Evolutionary conservation across 139 green algal species (phyloP), one percentile per base, ranked within the genome.

Genomic region (Closterium sp.): DNA sequence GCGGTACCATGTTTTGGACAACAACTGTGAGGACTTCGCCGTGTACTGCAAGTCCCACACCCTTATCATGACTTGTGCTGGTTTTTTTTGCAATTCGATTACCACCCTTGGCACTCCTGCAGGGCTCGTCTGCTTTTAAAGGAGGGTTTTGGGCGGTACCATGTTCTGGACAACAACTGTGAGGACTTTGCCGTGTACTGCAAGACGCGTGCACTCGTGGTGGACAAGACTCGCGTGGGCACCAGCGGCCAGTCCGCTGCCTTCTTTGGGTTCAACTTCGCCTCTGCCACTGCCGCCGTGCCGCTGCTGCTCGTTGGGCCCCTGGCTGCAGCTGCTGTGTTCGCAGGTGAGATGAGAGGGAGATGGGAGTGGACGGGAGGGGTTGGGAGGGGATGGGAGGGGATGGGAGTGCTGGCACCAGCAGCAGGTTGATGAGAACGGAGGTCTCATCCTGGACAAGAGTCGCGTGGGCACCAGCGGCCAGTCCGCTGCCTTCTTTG

Each of bases 101-200:
- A 3, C 62, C 62, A 79, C 62, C 4, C 19, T 27, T 5, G 24
- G 17, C 62, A 9, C 62, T 79, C 62, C 62, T 89, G 86, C 73
- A 89, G 91, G 11, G 91, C 91, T 9, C 31, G 29, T 27, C 42
- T 34, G 29, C 91, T 93, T 24, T 24, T 93, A 13, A n/a, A 34
- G 22, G 22, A 93, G 27, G 91, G 91, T 4, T 92, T 94, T 70
- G 91, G 91, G 6, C 22, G 91, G 10, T 94, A 94, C 89, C 62
- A 94, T 28, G 88, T 94, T n/a, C 86, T 94, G 10, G 70, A 94
- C 45, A 92, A 94, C 91, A 94, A 94, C 62, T 94, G 91, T 70
- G 91, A 94, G 85, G 89, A 93, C 27, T 94, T 94, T 89, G 88
- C 89, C 5, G 28, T 94, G 6, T 94, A 94, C 89, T 94, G 91